A percentile compares a stretch with the other conserved stretches of the same genome.
These are phyloP conservation scores for Pythium folliculosum DNA, from an alignment of 352 stramenopile species.

Conservation along the genomic window DNA sequence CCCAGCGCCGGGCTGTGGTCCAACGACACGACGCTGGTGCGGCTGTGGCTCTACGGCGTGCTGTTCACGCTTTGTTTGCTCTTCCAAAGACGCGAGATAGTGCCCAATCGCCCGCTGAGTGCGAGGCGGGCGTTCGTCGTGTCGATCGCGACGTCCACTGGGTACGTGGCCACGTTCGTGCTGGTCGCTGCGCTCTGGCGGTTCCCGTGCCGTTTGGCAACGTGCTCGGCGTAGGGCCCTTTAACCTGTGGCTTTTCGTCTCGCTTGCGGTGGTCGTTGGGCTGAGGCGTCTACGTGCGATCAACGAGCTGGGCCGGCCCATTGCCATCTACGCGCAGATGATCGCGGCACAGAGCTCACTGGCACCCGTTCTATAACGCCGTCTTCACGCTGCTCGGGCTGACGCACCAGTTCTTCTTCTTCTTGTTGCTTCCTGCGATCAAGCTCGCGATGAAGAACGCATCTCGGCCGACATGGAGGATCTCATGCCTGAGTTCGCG, in stretches of 20 bases:
- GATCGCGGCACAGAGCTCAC: slow-evolving; percentile 6
- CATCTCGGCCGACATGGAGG: slow-evolving; percentile 1
- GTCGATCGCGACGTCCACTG: slow-evolving; percentile 2
- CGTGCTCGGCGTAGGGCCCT: slow-evolving; percentile 7
- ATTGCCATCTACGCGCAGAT: slow-evolving; percentile 8
- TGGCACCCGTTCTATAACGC: slow-evolving; percentile 11
- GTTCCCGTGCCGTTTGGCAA: slow-evolving; percentile 12
- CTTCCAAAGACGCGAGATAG: slow-evolving; percentile 6
- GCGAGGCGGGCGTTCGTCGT: not conserved
- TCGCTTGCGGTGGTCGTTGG: slow-evolving; percentile 2
- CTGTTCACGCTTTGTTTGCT: slow-evolving; percentile 10
- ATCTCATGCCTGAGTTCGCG: not conserved
- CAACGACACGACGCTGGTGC: slow-evolving; percentile 14
- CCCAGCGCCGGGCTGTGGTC: not conserved
- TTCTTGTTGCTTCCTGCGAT: slow-evolving; percentile 3
- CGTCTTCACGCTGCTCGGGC: slow-evolving; percentile 4
- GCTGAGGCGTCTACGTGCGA: not conserved
- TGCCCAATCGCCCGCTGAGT: not conserved
- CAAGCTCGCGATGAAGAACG: slow-evolving; percentile 13
- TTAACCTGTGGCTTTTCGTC: not conserved
- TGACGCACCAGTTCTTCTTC: slow-evolving; percentile 1
- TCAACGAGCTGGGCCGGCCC: not conserved
- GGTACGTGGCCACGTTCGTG: slow-evolving; percentile 1
- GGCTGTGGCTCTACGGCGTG: slow-evolving; percentile 4
- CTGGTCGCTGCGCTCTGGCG: not conserved